A percentile compares a stretch with the other conserved stretches of the same genome.
Evolutionary conservation across 1,284 basidiomycete species (phyloP).

Genomic region (Takashimella tepidaria): DNA sequence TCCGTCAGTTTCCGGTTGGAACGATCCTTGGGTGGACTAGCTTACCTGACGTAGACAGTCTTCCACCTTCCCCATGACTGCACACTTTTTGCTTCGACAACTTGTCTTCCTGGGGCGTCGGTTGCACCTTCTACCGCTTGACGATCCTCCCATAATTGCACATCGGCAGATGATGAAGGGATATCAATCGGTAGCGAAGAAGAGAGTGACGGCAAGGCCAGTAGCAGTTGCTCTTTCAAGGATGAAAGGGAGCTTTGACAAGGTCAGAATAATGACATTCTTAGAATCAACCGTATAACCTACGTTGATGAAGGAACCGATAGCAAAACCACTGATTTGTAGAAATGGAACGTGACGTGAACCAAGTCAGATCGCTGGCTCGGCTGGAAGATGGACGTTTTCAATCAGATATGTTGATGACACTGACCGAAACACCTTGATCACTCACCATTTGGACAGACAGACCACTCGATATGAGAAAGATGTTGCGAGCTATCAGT

Average conservation of each 20-base stretch:
- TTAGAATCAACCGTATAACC: constrained; percentile 8
- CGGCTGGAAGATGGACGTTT: constrained; percentile 18
- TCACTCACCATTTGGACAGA: no score
- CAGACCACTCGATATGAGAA: no score
- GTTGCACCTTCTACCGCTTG: constrained; percentile 21
- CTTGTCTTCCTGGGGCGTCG: constrained; percentile 7
- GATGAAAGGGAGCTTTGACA: constrained; percentile 17
- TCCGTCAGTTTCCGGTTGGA: no score
- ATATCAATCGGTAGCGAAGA: constrained; percentile 11
- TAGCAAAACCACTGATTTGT: constrained; percentile 32
- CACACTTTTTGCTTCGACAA: constrained; percentile 10
- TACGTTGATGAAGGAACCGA: constrained; percentile 36
- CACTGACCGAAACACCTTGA: no score
- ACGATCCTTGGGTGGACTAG: no score
- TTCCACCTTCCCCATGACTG: constrained; percentile 31
- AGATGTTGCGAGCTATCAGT: no score
- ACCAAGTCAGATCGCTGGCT: constrained; percentile 28
- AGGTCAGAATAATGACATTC: constrained; percentile 7
- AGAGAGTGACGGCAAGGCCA: constrained; percentile 26
- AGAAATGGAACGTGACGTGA: constrained; percentile 41
- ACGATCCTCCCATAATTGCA: constrained; percentile 34
- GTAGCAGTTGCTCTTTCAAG: constrained; percentile 25
- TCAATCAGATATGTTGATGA: background rate
- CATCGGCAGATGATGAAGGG: constrained; percentile 19
- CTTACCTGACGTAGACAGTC: constrained; percentile 37